Base-by-base conservation (phyloP, 352 stramenopile species). In the Phytophthora foliorum region DNA sequence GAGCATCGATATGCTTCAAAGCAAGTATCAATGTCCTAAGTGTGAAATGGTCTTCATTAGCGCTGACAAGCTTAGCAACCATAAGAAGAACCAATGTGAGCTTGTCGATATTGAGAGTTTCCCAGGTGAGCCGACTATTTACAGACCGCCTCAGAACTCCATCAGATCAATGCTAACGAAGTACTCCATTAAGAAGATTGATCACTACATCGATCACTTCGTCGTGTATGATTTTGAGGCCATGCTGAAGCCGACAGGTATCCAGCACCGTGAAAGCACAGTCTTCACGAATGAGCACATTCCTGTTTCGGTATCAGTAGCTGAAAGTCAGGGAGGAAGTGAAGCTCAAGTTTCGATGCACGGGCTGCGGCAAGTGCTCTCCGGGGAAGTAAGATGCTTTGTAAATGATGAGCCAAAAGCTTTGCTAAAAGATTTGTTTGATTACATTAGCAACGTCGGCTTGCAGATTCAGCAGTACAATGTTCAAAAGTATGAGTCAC, bases 151-250 rank as follows among this genome's bases (percentile, higher is more conserved):
- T 32, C 29, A 19, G 25, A 74, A 69, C 16, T 29, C n/a, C 6
- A 62, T 74, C 24, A n/a, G 31, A 4, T n/a, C 19, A 16, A 9
- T 70, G 16, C 29, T 74, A 21, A 58, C 8, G 36, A 66, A 76
- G 44, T 63, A 63, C 10, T 54, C 29, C 1, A 63, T 63, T 14
- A 63, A 63, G 27, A 10, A 29, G 21, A 34, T n/a, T 14, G 22
- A 55, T 19, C 56, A 63, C 11, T 63, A 54, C 44, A 21, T 48
- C 2, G 56, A 63, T 54, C 42, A 44, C 14, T 44, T 21, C 14
- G 6, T 44, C 5, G 38, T 44, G 2, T 62, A 62, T 62, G 54
- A 62, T 13, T 62, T 51, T 34, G 39, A 61, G 41, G 41, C 54
- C 2, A 55, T 55, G 8, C 48, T 55, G n/a, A 62, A 74, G 21